Conservation (phyloP, 805 yeast species). For the Starmera amethionina region DNA sequence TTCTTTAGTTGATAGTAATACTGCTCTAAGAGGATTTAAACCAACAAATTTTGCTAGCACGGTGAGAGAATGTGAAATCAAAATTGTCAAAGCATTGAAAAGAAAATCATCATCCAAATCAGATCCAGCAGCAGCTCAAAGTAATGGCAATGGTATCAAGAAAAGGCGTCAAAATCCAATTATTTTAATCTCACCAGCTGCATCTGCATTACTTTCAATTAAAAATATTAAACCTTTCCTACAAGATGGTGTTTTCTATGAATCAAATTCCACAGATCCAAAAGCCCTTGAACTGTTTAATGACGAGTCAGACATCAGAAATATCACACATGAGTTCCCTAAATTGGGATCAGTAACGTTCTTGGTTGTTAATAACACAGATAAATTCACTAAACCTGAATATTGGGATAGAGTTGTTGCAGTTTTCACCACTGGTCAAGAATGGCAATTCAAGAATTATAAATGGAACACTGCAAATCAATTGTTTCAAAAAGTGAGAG, state of each 20-base stretch:
- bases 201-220: slow-evolving; percentile 60
- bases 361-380: slow-evolving; percentile 81
- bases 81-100: slow-evolving; percentile 31
- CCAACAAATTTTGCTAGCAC: slow-evolving; percentile 58
- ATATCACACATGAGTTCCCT: slow-evolving; percentile 46
- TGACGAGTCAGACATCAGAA: slow-evolving; percentile 28
- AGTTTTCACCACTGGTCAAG: slow-evolving; percentile 92
- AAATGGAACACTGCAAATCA: slow-evolving; percentile 72
- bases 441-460: slow-evolving; percentile 91
- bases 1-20: slow-evolving; percentile 46
- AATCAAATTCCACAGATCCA: slow-evolving; percentile 33
- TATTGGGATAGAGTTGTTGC: slow-evolving; percentile 98
- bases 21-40: slow-evolving; percentile 56
- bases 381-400: slow-evolving; percentile 83
- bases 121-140: slow-evolving; percentile 5
- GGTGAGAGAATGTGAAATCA: slow-evolving; percentile 54
- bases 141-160: slow-evolving; percentile 14
- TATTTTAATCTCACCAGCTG: slow-evolving; percentile 69
- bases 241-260: slow-evolving; percentile 60
- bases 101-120: slow-evolving; percentile 10
- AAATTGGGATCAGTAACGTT: slow-evolving; percentile 53
- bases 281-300: slow-evolving; percentile 21
- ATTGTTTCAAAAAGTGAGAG: slow-evolving; percentile 76
- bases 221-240: slow-evolving; percentile 58
- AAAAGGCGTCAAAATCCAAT: slow-evolving; percentile 47